phyloP scores from a whole-genome alignment of 176 grass and related monocot genomes.

The Hsuehochloa calcarea region DNA sequence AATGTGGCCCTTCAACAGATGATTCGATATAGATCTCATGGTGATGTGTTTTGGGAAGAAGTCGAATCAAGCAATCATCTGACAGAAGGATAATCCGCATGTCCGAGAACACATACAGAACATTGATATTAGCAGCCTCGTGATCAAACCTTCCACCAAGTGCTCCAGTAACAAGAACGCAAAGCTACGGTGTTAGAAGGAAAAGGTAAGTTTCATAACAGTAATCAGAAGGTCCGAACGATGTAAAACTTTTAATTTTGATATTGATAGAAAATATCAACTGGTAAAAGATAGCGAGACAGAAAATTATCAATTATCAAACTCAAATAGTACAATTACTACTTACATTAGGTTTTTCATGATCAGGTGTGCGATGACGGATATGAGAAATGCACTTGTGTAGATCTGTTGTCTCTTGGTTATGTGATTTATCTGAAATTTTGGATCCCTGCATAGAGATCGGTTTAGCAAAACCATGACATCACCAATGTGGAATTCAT shows the following conservation, averaged over 20 bases:
- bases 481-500: not conserved
- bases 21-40: conserved; percentile 67
- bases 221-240: not conserved
- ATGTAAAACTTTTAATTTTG: not conserved
- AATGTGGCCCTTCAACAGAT: conserved; percentile 65
- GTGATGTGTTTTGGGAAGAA: conserved; percentile 60
- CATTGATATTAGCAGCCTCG: conserved; percentile 70
- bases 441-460: conserved; percentile 53
- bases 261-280: conserved; percentile 2
- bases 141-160: conserved; percentile 83
- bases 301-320: not conserved
- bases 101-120: conserved; percentile 63
- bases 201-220: not conserved
- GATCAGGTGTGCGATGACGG: conserved; percentile 33
- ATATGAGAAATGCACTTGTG: conserved; percentile 74
- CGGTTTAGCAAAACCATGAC: not conserved
- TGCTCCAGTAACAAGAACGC: conserved; percentile 61
- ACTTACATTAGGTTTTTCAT: conserved; percentile 63
- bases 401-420: conserved; percentile 77
- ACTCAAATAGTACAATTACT: not conserved
- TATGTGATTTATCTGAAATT: conserved; percentile 64
- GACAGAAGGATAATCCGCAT: conserved; percentile 69
- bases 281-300: not conserved
- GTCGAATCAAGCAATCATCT: conserved; percentile 72
- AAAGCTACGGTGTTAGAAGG: conserved; percentile 45